phyloP scores from a whole-genome alignment of 768 basidiomycete species.

The Cantharellus anzutake region DNA sequence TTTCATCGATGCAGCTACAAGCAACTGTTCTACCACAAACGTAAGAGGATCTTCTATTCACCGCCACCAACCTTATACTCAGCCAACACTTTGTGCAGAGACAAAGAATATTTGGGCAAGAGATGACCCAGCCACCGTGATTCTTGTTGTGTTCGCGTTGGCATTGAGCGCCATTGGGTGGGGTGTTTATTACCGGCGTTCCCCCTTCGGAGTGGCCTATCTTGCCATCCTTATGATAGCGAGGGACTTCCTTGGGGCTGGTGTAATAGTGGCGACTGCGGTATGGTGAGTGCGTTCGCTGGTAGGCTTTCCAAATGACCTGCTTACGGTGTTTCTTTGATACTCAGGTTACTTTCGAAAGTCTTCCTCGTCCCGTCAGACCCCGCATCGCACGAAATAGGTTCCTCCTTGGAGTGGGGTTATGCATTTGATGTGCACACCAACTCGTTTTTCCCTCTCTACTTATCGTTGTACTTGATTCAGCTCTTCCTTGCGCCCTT shows the following conservation, averaged over 20 bases:
- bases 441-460: slow-evolving; percentile 91
- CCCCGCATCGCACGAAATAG: slow-evolving; percentile 1
- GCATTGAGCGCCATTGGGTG: slow-evolving; percentile 20
- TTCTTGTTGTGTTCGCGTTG: slow-evolving; percentile 61
- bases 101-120: slow-evolving; percentile 98
- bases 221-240: slow-evolving; percentile 68
- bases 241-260: slow-evolving; percentile 71
- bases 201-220: slow-evolving; percentile 18
- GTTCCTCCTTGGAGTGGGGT: slow-evolving; percentile 54
- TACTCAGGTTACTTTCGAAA: slow-evolving; percentile 30
- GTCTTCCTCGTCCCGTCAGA: neutral
- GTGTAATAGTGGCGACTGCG: slow-evolving; percentile 51
- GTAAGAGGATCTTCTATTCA: neutral
- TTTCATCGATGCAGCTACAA: slow-evolving; percentile 7
- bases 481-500: slow-evolving; percentile 76
- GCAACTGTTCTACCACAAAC: slow-evolving; percentile 4
- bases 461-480: slow-evolving; percentile 73
- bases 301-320: neutral
- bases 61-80: neutral
- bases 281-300: slow-evolving; percentile 36
- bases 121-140: slow-evolving; percentile 89
- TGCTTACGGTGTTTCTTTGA: slow-evolving; percentile 20
- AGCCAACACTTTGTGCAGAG: slow-evolving; percentile 29
- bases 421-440: slow-evolving; percentile 96
- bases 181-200: neutral